phyloP scores from a whole-genome alignment of 2,329 filamentous ascomycete species.

The Phaeoacremonium minimum region DNA sequence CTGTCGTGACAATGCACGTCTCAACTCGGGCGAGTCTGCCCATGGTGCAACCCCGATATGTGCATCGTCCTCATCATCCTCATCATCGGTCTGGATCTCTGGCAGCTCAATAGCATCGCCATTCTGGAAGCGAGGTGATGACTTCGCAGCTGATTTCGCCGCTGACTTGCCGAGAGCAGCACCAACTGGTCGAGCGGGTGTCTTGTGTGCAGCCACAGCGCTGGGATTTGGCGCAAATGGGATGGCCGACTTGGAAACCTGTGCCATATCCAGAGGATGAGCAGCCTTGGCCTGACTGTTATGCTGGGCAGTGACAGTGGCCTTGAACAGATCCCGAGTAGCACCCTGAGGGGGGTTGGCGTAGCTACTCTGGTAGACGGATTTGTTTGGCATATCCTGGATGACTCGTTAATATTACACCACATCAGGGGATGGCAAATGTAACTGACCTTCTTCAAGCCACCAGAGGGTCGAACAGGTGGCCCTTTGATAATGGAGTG shows the following conservation, averaged over 20 bases:
- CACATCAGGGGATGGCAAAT: background rate
- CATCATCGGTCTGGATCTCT: slow-evolving; percentile 92
- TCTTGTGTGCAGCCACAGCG: slow-evolving; percentile 58
- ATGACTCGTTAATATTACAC: background rate
- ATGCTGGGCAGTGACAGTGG: slow-evolving; percentile 63
- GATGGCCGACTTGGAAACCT: slow-evolving; percentile 83
- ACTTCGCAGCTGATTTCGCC: slow-evolving; percentile 57
- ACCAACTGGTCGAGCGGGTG: slow-evolving; percentile 55
- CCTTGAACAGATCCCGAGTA: slow-evolving; percentile 59
- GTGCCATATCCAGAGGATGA: slow-evolving; percentile 79
- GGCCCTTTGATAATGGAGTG: slow-evolving; percentile 67
- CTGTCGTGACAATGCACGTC: slow-evolving; percentile 70
- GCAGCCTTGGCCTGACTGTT: slow-evolving; percentile 57
- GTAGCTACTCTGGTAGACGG: slow-evolving; percentile 58
- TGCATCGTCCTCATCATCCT: slow-evolving; percentile 72
- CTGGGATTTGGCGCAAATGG: slow-evolving; percentile 74
- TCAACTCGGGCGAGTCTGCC: slow-evolving; percentile 84
- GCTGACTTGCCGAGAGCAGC: slow-evolving; percentile 46
- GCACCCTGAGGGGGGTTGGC: slow-evolving; percentile 49
- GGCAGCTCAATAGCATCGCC: slow-evolving; percentile 89
- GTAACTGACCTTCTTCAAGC: slow-evolving; percentile 59
- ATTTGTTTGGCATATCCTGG: slow-evolving; percentile 58
- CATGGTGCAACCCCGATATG: slow-evolving; percentile 63
- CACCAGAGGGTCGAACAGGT: slow-evolving; percentile 76
- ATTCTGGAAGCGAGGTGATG: slow-evolving; percentile 82